Base-by-base conservation (phyloP, 2,329 filamentous ascomycete genomes). In the Botrytis fabae region DNA sequence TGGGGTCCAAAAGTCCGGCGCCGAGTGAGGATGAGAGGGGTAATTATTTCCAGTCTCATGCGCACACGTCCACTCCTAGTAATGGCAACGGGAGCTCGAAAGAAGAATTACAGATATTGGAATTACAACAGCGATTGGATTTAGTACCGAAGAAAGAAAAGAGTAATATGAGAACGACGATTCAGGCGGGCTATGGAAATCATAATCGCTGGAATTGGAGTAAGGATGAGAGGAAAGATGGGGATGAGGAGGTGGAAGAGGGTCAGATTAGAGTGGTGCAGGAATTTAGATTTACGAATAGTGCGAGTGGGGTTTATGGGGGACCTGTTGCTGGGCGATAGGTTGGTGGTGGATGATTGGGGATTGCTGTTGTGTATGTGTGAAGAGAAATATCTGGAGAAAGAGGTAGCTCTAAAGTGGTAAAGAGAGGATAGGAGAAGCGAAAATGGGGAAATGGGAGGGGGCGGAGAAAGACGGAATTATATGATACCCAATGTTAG, bases 71-170 rank as follows among this genome's bases (percentile, higher is more conserved):
- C 28, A 54, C 16, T 3, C 25, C 8, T 1, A 28, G n/a, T 2
- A 40, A n/a, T 2, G 48, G 9, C 1, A 12, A 32, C 14, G 38
- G 7, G 16, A 46, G 32, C 18, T 28, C 16, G 22, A 63, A 54
- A 12, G 25, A 32, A 40, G 38, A 54, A 42, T 28, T 20, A 20
- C 40, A 28, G 10, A 25, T 40, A 3, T 22, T 10, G 4, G 35
- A 9, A 22, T 18, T 42, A 3, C 51, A 42, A 16, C 10, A 9
- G 38, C 7, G n/a, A 57, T 40, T 71, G 14, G 48, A 71, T 48
- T 10, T 71, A 4, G 70, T 71, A 40, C 70, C 70, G 28, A 68
- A 60, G 28, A 72, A 72, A 35, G 70, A 72, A 38, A 60, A 40
- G 10, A 60, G 62, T 68, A 32, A 60, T 28, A 60, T 72, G 62